phyloP scores from a whole-genome alignment of 768 basidiomycete species.

The Tubosaeta sp. region DNA sequence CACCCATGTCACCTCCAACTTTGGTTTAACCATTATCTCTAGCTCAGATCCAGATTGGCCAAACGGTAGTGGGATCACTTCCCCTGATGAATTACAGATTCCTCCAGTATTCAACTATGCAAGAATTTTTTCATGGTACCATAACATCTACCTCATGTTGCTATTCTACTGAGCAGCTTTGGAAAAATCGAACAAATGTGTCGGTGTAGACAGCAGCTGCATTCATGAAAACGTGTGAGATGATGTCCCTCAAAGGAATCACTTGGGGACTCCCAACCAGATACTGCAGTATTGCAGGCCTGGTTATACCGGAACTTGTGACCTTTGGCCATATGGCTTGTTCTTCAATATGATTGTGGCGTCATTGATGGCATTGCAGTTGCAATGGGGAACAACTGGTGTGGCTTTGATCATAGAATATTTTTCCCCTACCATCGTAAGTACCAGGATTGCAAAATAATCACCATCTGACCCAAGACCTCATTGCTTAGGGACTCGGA shows the following conservation, averaged over 20 bases:
- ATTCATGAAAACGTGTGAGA: background rate
- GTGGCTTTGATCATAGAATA: no score
- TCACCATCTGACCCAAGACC: background rate
- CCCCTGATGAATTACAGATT: slow-evolving; percentile 10
- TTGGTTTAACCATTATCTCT: slow-evolving; percentile 13
- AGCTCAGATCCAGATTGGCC: no score
- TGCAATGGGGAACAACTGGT: no score
- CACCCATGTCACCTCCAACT: slow-evolving; percentile 11
- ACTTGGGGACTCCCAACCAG: slow-evolving; percentile 19
- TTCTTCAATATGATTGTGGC: no score
- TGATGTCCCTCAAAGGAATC: slow-evolving; percentile 7
- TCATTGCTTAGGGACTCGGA: slow-evolving; percentile 24
- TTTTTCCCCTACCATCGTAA: no score
- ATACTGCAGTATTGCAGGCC: no score
- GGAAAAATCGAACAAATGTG: background rate
- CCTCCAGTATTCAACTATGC: slow-evolving; percentile 5
- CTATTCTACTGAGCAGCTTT: slow-evolving; percentile 16
- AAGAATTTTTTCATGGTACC: slow-evolving; percentile 18
- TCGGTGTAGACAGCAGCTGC: background rate
- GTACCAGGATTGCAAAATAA: background rate
- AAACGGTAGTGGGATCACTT: no score
- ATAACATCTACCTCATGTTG: slow-evolving; percentile 10
- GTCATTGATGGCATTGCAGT: no score
- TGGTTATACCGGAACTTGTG: no score
- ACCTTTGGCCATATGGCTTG: no score